Base-by-base conservation (phyloP, 352 stramenopile species). In the Sclerospora graminicola region DNA sequence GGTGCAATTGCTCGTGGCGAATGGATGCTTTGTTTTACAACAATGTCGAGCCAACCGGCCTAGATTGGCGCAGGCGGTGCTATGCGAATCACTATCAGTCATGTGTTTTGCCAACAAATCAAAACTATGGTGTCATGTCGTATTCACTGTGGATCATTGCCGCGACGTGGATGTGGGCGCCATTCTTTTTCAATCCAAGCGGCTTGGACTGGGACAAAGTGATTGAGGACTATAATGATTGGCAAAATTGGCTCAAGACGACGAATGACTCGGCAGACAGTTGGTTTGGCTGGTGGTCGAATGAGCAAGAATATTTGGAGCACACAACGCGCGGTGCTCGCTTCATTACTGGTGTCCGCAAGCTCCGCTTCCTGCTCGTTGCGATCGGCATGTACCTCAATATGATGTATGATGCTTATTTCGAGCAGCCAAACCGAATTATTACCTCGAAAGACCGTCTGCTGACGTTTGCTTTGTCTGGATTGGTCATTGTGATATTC, bases 151-250 rank as follows among this genome's bases (percentile, higher is more conserved):
- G 77, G 58, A 85, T 99, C 28, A 97, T 97, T 41, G 91, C 87
- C 66, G 74, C 66, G 14, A 90, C 78, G 15, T 93, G 78, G 78
- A 74, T 90, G 61, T 90, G 78, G 78, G 74, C 71, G 5, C 81
- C 81, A 27, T 90, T 93, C 64, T 79, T 93, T 58, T 93, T 99
- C 62, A 99, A 99, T 60, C 95, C 95, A 16, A 92, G 97, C 27
- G 97, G 92, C 23, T 85, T 98, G 45, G 95, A 98, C 50, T 99
- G 94, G 94, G 89, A 97, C 63, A 95, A 98, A 60, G 83, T 98
- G 26, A 84, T 86, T 20, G 73, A 88, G 14, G 95, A 99, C 70
- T 98, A 88, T 62, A 85, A 81, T 40, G 76, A 91, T 44, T 98
- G 91, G 82, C 78, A 98, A 31, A 81, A 89, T 40, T 98, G 94